Conservation (phyloP, 176 grass and related monocot genomes). For the Bothriochloa decipiens region DNA sequence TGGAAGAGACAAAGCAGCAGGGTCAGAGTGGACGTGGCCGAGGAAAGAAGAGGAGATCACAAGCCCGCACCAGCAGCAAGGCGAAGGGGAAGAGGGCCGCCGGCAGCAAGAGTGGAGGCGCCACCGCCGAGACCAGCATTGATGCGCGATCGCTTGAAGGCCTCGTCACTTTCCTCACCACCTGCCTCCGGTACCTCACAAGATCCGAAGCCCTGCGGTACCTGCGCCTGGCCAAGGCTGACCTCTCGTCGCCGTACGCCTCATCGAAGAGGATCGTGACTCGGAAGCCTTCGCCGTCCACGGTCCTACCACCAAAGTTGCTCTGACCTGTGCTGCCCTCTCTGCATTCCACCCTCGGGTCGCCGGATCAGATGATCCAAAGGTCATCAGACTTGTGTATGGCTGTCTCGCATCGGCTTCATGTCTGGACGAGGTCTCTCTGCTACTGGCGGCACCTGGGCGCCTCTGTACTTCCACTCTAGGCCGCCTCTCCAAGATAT, state of each 20-base stretch:
- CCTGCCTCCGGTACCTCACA: not conserved
- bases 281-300: not conserved
- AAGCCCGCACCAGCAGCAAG: not conserved
- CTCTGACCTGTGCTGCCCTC: not conserved
- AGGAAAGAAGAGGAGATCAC: not conserved
- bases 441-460: not conserved
- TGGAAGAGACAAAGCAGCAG: too few species aligned
- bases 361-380: not conserved
- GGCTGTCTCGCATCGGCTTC: not conserved
- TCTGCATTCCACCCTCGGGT: not conserved
- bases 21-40: too few species aligned
- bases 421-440: not conserved
- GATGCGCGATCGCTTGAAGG: not conserved
- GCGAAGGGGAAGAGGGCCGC: not conserved
- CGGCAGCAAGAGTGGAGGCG: not conserved
- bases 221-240: not conserved
- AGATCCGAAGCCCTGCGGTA: not conserved
- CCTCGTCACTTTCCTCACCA: constrained; percentile 4
- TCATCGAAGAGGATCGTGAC: not conserved
- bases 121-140: not conserved
- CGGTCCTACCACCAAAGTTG: not conserved
- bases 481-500: not conserved
- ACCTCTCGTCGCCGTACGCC: not conserved
- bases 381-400: not conserved
- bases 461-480: not conserved